Evolutionary conservation across 345 rosid species (phyloP), one percentile per base, ranked within the genome.

Genomic region (Rhodamnia argentea): DNA sequence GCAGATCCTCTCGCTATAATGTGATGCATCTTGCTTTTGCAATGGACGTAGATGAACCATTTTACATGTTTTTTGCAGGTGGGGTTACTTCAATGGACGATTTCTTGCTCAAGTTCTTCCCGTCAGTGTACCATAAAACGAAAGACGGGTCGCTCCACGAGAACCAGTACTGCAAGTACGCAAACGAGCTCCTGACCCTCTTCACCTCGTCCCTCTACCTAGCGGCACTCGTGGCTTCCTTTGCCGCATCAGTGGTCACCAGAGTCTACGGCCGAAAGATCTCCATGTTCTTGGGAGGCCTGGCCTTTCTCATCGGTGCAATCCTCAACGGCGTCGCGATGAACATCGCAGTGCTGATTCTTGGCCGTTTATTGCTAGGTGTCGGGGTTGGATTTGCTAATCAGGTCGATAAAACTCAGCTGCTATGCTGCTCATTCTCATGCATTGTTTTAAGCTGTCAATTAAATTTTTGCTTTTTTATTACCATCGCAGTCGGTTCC

Each of bases 71-170:
- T 96, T 95, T 24, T 50, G 29, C 78, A 91, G 93, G 93, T 26
- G 93, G 93, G 1, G 92, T 91, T 13, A 91, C 89, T 24, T 91
- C 92, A 2, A 91, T 91, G 93, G 89, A 90, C 56, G 16, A 86
- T 0, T 91, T 91, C 83, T 64, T 90, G 86, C 81, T 87, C 83
- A 62, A 90, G 40, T 91, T 91, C 52, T 90, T 91, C 75, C 92
- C 90, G 0, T 5, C 53, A 83, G 56, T 96, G 52, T 87, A 95
- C 57, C 98, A 95, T 24, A 98, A 96, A 84, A 87, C 95, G 0
- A 98, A 97, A 5, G 97, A 95, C n/a, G 99, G 98, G 47, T 95
- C 81, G 2, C 85, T 88, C 23, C 87, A 90, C 22, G 7, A 52
- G 83, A 87, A 83, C 60, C 91, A 89, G 81, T 91, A 90, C 85